A percentile compares a stretch with the other conserved stretches of the same genome.
Evolutionary conservation across 108 stramenopile genomes (phyloP).

Genomic region (Discostella stelligeroides): DNA sequence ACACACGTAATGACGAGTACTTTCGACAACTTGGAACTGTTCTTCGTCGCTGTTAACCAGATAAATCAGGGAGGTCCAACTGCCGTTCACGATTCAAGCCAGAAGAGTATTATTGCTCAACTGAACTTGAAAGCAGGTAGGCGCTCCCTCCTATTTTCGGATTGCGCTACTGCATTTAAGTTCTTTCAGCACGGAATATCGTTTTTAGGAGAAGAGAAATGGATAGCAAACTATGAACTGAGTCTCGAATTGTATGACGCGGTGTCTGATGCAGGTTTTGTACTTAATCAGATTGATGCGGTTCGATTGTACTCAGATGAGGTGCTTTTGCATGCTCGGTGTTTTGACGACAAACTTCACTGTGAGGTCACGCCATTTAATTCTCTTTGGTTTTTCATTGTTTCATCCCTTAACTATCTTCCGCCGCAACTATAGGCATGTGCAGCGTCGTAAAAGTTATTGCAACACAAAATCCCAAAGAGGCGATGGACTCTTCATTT

Average conservation of each 20-base stretch:
- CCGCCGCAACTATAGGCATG: neutral
- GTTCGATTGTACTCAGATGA: neutral
- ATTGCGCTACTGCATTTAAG: conserved; percentile 8
- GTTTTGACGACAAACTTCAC: neutral
- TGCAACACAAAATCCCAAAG: neutral
- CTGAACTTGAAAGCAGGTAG: conserved; percentile 35
- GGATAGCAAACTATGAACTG: conserved; percentile 16
- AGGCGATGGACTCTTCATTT: neutral
- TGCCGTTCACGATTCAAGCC: too few relatives aligned
- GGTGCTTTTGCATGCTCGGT: conserved; percentile 8
- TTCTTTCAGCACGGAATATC: conserved; percentile 31
- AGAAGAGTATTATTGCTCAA: conserved; percentile 21
- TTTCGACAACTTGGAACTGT: conserved; percentile 17
- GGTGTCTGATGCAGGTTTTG: conserved; percentile 23
- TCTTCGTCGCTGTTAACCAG: conserved; percentile 23
- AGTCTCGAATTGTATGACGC: conserved; percentile 28
- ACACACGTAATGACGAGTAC: neutral
- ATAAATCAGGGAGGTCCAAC: too few relatives aligned
- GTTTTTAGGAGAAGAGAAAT: conserved; percentile 17
- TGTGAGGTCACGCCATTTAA: neutral
- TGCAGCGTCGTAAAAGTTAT: neutral
- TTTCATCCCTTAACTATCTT: neutral
- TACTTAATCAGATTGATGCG: conserved; percentile 4
- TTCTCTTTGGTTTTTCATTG: neutral
- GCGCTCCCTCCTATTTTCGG: conserved; percentile 10